phyloP scores from a whole-genome alignment of 371 early-diverging fungal species.

The Paramicrosporidium saccamoebae region DNA sequence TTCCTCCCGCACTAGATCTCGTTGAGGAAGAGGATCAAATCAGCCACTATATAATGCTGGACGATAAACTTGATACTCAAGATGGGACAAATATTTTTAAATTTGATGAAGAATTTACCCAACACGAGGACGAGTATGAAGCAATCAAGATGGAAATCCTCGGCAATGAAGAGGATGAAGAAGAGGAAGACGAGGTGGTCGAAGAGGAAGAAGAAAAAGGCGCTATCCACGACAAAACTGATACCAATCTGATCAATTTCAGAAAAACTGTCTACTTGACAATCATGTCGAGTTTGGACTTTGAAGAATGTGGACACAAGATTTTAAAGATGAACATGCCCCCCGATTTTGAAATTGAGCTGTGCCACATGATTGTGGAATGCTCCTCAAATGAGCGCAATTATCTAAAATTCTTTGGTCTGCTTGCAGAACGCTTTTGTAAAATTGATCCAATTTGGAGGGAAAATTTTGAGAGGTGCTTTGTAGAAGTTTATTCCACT shows the following conservation, averaged over 20 bases:
- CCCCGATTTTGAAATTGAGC: conserved; percentile 54
- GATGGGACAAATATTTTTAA: conserved; percentile 59
- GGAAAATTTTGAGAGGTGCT: conserved; percentile 31
- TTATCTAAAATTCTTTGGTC: conserved; percentile 63
- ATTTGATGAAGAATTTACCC: conserved; percentile 35
- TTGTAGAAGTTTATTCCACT: conserved; percentile 46
- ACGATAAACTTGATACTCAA: conserved; percentile 44
- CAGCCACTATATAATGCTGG: conserved; percentile 49
- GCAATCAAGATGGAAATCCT: conserved; percentile 54
- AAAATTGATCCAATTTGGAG: conserved; percentile 45
- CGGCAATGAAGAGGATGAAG: conserved; percentile 34
- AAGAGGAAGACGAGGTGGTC: conserved; percentile 11
- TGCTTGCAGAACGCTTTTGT: conserved; percentile 76
- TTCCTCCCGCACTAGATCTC: conserved; percentile 48
- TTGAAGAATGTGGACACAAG: conserved; percentile 85
- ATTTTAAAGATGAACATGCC: conserved; percentile 45
- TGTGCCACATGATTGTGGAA: conserved; percentile 83
- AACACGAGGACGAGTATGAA: conserved; percentile 46
- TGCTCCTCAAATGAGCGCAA: conserved; percentile 84
- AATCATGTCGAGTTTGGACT: conserved; percentile 75
- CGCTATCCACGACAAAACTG: conserved; percentile 52
- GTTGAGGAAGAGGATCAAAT: conserved; percentile 87
- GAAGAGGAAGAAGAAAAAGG: conserved; percentile 6
- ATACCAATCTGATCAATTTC: conserved; percentile 50
- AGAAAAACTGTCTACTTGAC: conserved; percentile 75